Percentiles rank a stretch among this genome's conserved stretches.
phyloP scores from a whole-genome alignment of 768 basidiomycete genomes.

The Scleroderma bovista region DNA sequence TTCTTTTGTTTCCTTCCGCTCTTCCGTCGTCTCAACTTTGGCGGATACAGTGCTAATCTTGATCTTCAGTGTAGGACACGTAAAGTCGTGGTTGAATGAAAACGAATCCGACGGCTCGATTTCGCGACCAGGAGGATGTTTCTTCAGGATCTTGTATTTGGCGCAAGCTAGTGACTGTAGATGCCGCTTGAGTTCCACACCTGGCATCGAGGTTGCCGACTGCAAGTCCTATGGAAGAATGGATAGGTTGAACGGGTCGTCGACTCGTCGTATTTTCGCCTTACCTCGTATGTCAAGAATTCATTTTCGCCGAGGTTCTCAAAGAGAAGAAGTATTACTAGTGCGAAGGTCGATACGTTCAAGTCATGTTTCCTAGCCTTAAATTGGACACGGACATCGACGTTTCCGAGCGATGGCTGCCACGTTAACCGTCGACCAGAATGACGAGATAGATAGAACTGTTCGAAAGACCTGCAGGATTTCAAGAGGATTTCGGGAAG shows the following conservation, averaged over 20 bases:
- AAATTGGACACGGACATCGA: slow-evolving; percentile 82
- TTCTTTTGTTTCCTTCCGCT: slow-evolving; percentile 85
- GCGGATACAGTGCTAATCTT: slow-evolving; percentile 89
- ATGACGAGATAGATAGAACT: slow-evolving; percentile 86
- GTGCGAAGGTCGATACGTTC: slow-evolving; percentile 85
- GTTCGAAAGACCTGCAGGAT: slow-evolving; percentile 74
- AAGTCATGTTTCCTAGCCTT: slow-evolving; percentile 78
- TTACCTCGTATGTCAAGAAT: slow-evolving; percentile 72
- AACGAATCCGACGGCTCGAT: slow-evolving; percentile 73
- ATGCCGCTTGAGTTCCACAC: slow-evolving; percentile 80
- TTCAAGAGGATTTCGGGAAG: slow-evolving; percentile 61
- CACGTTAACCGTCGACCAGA: slow-evolving; percentile 87
- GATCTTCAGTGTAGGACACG: slow-evolving; percentile 78
- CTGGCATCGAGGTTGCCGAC: slow-evolving; percentile 65
- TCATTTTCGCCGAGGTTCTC: slow-evolving; percentile 65
- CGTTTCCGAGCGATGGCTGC: slow-evolving; percentile 87
- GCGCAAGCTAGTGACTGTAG: slow-evolving; percentile 95
- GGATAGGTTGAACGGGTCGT: not conserved
- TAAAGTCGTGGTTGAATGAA: slow-evolving; percentile 82
- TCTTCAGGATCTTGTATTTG: slow-evolving; percentile 88
- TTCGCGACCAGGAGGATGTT: slow-evolving; percentile 85
- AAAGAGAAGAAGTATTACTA: slow-evolving; percentile 86
- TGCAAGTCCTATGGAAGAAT: slow-evolving; percentile 68
- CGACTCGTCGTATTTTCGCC: too few species aligned
- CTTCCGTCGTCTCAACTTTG: slow-evolving; percentile 80